Evolutionary conservation across 2,329 filamentous ascomycete genomes (phyloP), one percentile per base, ranked within the genome.

Genomic region (Apiospora kogelbergensis): DNA sequence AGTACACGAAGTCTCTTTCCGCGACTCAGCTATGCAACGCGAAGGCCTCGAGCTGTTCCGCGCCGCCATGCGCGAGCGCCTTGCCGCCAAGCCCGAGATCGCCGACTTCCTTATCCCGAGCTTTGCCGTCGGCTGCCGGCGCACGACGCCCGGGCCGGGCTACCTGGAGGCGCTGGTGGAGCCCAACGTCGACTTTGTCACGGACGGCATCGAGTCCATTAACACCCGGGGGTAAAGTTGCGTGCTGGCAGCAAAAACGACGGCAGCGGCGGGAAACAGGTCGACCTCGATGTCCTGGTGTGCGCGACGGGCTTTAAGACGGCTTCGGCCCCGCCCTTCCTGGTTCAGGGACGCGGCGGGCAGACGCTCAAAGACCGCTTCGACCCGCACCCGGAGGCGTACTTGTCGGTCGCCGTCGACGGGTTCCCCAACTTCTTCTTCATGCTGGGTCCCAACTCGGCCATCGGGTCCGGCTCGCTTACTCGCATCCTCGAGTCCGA

Each of bases 341-440:
- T 76, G 6, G 73, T 86, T 7, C 72, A 78, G 1, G 84, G 84
- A 7, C 78, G 76, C n/a, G 70, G 72, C 42, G 80, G 79, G 13
- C 71, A 77, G 11, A 76, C 78, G 4, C 78, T 86, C 3, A 67
- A 74, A 2, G 71, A 80, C 20, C 80, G 80, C 42, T 86, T 83
- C 80, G 72, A 71, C 7, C 72, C 75, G 1, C 74, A 78, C 42
- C 79, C 83, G 1, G 79, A 83, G 48, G 78, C 79, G 22, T 87
- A 86, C 73, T 78, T 87, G 3, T 81, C 81, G 1, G 66, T 86
- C 0, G 79, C 81, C 22, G 80, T 83, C 45, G 82, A 84, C 72
- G 76, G 77, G 5, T 86, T 86, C 72, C 84, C 84, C 4, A 87
- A 86, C 77, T 80, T 81, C 70, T 79, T 86, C 57, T 80, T 85